phyloP scores from a whole-genome alignment of 441 rosid genomes.

The Aleurites moluccanus region DNA sequence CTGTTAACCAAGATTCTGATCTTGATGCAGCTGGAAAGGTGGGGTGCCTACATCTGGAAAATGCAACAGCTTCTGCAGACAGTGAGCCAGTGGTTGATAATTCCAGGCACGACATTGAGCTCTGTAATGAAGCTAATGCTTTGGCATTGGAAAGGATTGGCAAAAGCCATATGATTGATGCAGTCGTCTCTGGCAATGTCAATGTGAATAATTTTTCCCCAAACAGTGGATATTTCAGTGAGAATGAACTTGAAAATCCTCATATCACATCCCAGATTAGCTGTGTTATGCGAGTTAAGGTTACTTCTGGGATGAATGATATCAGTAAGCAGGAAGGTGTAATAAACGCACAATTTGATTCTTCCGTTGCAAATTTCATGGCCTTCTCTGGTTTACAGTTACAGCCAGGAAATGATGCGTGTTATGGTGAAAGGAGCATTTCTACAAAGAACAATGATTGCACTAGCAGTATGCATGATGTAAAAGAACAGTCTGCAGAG shows the following conservation, averaged over 20 bases:
- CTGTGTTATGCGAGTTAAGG: constrained; percentile 25
- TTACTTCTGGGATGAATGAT: constrained; percentile 21
- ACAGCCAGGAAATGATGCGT: constrained; percentile 30
- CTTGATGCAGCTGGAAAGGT: constrained; percentile 21
- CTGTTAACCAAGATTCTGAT: constrained; percentile 30
- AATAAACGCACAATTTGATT: constrained; percentile 20
- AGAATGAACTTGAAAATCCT: constrained; percentile 32
- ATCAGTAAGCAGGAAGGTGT: constrained; percentile 21
- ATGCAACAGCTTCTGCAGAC: constrained; percentile 18
- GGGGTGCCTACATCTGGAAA: constrained; percentile 25
- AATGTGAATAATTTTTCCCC: constrained; percentile 22
- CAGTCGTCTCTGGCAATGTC: constrained; percentile 27
- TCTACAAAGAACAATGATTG: constrained; percentile 22
- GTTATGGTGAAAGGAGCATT: constrained; percentile 26
- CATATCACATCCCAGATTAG: constrained; percentile 21
- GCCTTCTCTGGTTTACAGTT: constrained; percentile 17
- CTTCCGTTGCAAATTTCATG: background rate
- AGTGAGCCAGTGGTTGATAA: constrained; percentile 16
- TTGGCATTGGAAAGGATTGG: constrained; percentile 20
- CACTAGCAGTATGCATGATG: constrained; percentile 16
- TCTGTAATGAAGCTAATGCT: constrained; percentile 27
- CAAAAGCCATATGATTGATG: constrained; percentile 22
- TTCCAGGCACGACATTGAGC: constrained; percentile 26
- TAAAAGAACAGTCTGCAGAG: constrained; percentile 26
- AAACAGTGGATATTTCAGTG: constrained; percentile 20